Evolutionary conservation across 805 yeast genomes (phyloP), one percentile per base, ranked within the genome.

Genomic region (Yamadazyma sp.): DNA sequence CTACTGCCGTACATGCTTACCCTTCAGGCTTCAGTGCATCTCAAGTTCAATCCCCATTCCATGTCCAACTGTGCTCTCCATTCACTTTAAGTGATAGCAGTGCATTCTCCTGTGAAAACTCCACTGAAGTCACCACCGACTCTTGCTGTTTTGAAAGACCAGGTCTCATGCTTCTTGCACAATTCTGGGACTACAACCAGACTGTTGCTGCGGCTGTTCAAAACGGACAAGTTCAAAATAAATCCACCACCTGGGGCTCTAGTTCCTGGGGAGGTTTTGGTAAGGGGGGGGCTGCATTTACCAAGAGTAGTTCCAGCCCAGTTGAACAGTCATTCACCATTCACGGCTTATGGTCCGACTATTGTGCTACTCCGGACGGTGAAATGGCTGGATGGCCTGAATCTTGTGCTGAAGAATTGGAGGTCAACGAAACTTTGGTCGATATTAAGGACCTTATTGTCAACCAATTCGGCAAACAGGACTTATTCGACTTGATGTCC

Each of bases 101-200:
- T n/a, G 19, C 47, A 17, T 46, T 30, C 35, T 29, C 42, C 18
- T 46, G 49, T 40, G 44, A 40, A 25, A 46, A 46, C 24, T 32
- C 73, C 13, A 80, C 81, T 48, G 54, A 67, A 4, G 73, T 61
- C 6, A 50, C 59, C 3, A 48, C 38, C 6, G 46, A 44, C 37
- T 34, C 77, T 2, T 90, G 97, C 55, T 90, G 97, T 62, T 86
- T 81, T 57, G 96, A 89, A 54, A 75, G 77, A 32, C 90, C 95
- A 32, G 97, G 97, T 5, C 71, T 87, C 11, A 67, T 90, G 24
- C 60, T 90, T 35, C 84, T 78, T 55, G 85, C 97, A 0, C 98
- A 90, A 56, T 89, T 90, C 64, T 90, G 97, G 97, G 95, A 90
- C 60, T 84, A 83, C 54, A 62, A 67, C 42, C 90, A 93, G 16